Conservation (phyloP, 2,329 filamentous ascomycete species). For the Neocatenulostroma microsporum region DNA sequence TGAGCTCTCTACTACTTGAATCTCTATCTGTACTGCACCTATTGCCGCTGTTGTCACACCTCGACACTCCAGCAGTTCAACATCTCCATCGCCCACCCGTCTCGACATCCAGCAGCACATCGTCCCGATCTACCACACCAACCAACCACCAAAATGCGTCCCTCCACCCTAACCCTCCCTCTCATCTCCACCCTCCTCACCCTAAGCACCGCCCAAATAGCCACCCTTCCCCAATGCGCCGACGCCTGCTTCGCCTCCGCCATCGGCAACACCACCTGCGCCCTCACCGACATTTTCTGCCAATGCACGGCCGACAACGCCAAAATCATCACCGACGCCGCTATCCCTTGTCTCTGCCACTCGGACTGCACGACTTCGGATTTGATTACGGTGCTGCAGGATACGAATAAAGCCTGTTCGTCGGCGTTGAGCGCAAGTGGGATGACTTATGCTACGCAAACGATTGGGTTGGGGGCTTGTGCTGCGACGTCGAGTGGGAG, state of each 20-base stretch:
- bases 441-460: conserved; percentile 4
- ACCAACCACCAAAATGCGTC: no score
- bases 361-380: conserved; percentile 32
- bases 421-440: conserved; percentile 2
- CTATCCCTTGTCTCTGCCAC: conserved; percentile 32
- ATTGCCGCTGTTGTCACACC: no score
- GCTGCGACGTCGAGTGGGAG: conserved; percentile 4
- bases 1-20: no score
- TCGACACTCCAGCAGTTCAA: no score
- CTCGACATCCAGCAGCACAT: no score
- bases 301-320: conserved; percentile 41
- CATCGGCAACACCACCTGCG: conserved; percentile 42
- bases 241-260: conserved; percentile 43
- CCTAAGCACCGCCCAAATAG: conserved; percentile 6
- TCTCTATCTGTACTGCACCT: no score
- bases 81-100: no score
- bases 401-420: conserved; percentile 6
- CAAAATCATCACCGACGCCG: conserved; percentile 33
- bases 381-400: conserved; percentile 14
- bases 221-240: conserved; percentile 14
- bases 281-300: conserved; percentile 42
- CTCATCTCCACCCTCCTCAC: conserved; percentile 2
- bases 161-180: background rate
- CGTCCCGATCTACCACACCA: no score
- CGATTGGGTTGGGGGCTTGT: conserved; percentile 5